Percentiles rank a stretch among this genome's conserved stretches.
These are phyloP conservation scores for Puccinia horiana DNA, from an alignment of 1,284 basidiomycete genomes.

Conservation along the genomic window DNA sequence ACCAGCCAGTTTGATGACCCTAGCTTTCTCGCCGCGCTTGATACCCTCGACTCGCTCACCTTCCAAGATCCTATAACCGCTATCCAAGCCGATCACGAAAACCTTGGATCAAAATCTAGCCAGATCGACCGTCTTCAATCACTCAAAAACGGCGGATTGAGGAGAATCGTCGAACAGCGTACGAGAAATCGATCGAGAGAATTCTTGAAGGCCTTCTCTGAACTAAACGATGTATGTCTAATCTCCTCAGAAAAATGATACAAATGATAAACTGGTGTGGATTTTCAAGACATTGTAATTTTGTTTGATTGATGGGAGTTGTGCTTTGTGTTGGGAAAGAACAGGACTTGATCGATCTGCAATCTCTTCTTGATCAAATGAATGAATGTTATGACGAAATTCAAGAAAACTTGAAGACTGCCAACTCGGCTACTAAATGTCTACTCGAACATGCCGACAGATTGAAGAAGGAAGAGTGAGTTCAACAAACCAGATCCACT, in stretches of 20 bases:
- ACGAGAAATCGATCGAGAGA: slow-evolving; percentile 56
- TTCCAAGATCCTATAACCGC: slow-evolving; percentile 60
- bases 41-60: slow-evolving; percentile 72
- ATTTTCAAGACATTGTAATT: too few relatives aligned
- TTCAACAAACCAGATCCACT: too few relatives aligned
- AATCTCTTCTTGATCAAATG: slow-evolving; percentile 65
- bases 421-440: slow-evolving; percentile 75
- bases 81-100: not conserved
- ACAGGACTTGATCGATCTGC: slow-evolving; percentile 72
- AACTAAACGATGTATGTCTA: slow-evolving; percentile 57
- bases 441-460: slow-evolving; percentile 84
- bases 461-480: slow-evolving; percentile 75
- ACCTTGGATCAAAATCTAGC: not conserved
- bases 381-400: slow-evolving; percentile 77
- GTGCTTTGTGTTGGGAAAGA: not conserved
- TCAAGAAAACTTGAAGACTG: slow-evolving; percentile 72
- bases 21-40: slow-evolving; percentile 74
- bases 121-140: slow-evolving; percentile 24
- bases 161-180: slow-evolving; percentile 55
- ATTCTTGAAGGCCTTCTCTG: slow-evolving; percentile 59
- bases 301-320: not conserved
- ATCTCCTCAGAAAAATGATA: slow-evolving; percentile 6
- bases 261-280: too few relatives aligned
- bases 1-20: slow-evolving; percentile 77
- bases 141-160: slow-evolving; percentile 24